Conservation (phyloP, 805 yeast genomes). For the Myxozyma lipomycoides region DNA sequence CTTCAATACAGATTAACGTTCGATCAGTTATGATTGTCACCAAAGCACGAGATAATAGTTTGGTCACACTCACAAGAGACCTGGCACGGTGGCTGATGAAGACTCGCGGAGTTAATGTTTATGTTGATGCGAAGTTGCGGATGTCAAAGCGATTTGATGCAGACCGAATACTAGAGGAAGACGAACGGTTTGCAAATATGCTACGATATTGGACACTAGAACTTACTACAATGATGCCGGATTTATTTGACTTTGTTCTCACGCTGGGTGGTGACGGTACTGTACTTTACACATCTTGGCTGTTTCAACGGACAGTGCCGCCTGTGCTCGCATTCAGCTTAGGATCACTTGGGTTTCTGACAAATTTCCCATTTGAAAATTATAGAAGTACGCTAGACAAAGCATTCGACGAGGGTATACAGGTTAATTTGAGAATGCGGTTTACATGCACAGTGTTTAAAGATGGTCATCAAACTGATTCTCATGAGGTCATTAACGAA, state of each 20-base stretch:
- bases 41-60: conserved; percentile 80
- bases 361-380: conserved; percentile 70
- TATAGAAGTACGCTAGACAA: conserved; percentile 56
- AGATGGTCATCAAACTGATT: conserved; percentile 37
- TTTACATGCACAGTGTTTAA: conserved; percentile 72
- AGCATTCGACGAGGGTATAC: conserved; percentile 67
- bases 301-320: conserved; percentile 82
- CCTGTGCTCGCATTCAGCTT: conserved; percentile 70
- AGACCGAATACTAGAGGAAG: conserved; percentile 46
- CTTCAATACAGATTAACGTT: conserved; percentile 55
- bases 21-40: conserved; percentile 76
- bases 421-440: conserved; percentile 78
- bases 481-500: conserved; percentile 75
- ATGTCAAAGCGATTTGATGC: conserved; percentile 61
- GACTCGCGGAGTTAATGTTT: conserved; percentile 46
- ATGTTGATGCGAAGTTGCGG: conserved; percentile 68
- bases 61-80: conserved; percentile 71
- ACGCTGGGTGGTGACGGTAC: conserved; percentile 98
- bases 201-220: conserved; percentile 68
- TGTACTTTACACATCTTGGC: conserved; percentile 72
- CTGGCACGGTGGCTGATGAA: conserved; percentile 70
- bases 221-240: conserved; percentile 41
- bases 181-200: conserved; percentile 41
- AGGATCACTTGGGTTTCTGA: conserved; percentile 86
- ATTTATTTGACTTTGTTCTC: conserved; percentile 64